These are phyloP conservation scores for Yamadazyma olivae DNA, from an alignment of 805 yeast species.

Conservation along the genomic window DNA sequence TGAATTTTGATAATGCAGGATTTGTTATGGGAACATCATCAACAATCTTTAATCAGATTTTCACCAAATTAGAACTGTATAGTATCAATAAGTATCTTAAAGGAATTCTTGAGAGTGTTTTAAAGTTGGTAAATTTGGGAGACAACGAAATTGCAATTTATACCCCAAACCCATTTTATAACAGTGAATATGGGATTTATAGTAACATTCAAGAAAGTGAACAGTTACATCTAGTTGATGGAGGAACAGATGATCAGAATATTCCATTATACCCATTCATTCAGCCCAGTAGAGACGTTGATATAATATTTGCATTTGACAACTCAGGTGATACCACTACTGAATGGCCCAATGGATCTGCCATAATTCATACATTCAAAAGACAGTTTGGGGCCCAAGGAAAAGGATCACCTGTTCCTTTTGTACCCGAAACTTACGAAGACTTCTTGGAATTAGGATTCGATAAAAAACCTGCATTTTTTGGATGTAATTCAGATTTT, in stretches of 20 bases:
- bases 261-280: constrained; percentile 40
- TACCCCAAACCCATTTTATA: constrained; percentile 39
- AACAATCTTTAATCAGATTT: constrained; percentile 33
- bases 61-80: constrained; percentile 14
- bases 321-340: constrained; percentile 36
- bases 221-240: constrained; percentile 38
- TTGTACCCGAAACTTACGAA: constrained; percentile 62
- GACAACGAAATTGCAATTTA: constrained; percentile 39
- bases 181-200: constrained; percentile 15
- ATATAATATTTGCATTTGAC: constrained; percentile 41
- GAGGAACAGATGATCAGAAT: constrained; percentile 43
- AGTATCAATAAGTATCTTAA: constrained; percentile 21
- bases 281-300: constrained; percentile 33
- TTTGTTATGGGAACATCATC: constrained; percentile 40
- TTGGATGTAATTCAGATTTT: constrained; percentile 73
- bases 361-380: constrained; percentile 31
- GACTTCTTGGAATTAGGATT: constrained; percentile 62
- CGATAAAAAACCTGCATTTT: constrained; percentile 69
- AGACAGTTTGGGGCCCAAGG: constrained; percentile 43
- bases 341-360: constrained; percentile 45
- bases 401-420: constrained; percentile 67
- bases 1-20: constrained; percentile 37
- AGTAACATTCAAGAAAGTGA: constrained; percentile 20
- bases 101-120: constrained; percentile 21
- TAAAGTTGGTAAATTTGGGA: constrained; percentile 14